A percentile compares a stretch with the other conserved stretches of the same genome.
phyloP scores from a whole-genome alignment of 495 filamentous ascomycete species.

The Chaetomidium leptoderma region DNA sequence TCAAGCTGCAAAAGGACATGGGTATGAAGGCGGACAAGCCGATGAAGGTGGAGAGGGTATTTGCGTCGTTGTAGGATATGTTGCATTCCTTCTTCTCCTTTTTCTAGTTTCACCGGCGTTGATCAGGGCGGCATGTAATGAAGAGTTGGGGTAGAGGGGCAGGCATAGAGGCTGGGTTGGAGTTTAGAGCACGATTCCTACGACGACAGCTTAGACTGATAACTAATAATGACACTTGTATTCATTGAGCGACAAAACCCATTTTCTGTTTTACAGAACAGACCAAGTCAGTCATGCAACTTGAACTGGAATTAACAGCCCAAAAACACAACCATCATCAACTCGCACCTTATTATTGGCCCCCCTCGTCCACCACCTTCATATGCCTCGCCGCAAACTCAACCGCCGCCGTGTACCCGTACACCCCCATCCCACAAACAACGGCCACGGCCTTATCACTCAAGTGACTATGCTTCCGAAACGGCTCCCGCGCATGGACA shows the following conservation, averaged over 20 bases:
- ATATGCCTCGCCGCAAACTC: conserved; percentile 53
- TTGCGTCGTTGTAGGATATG: conserved; percentile 28
- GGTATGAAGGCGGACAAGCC: conserved; percentile 47
- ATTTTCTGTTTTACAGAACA: too few relatives aligned
- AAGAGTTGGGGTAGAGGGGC: not conserved
- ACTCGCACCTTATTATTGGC: not conserved
- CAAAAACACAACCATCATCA: not conserved
- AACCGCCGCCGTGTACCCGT: conserved; percentile 66
- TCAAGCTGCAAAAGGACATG: conserved; percentile 53
- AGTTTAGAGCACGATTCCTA: not conserved
- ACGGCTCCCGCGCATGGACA: conserved; percentile 61
- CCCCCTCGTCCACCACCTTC: conserved; percentile 33
- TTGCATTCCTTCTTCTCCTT: not conserved
- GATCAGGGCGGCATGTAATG: not conserved
- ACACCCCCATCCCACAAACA: conserved; percentile 63
- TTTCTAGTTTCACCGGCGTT: not conserved
- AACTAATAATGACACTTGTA: not conserved
- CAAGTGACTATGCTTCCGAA: conserved; percentile 60
- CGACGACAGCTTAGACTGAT: not conserved
- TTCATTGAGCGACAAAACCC: not conserved
- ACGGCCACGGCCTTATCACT: conserved; percentile 66
- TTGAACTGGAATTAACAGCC: not conserved
- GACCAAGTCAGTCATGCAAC: too few relatives aligned
- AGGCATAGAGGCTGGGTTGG: not conserved
- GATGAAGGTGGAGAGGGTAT: conserved; percentile 14